Conservation (phyloP, 306 rosid genomes). For the Begonia masoniana region DNA sequence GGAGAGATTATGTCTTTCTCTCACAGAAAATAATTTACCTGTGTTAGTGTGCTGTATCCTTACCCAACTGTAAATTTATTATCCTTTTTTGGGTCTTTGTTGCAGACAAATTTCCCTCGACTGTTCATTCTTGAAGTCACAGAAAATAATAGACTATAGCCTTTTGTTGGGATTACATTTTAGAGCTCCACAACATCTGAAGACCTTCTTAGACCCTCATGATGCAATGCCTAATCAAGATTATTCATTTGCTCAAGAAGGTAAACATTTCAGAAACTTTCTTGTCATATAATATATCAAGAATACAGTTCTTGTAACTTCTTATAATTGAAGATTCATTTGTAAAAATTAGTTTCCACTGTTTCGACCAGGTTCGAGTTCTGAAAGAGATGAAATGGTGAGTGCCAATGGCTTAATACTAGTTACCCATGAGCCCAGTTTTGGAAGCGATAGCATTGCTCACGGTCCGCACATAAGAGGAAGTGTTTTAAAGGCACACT, state of each 20-base stretch:
- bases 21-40: too few species aligned
- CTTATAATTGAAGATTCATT: conserved; percentile 8
- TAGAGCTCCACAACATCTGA: conserved; percentile 87
- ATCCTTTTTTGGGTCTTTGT: conserved; percentile 17
- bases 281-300: neutral
- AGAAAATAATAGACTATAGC: conserved; percentile 82
- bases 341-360: conserved; percentile 5
- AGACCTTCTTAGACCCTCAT: conserved; percentile 39
- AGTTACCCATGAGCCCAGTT: conserved; percentile 83
- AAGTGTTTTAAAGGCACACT: conserved; percentile 57
- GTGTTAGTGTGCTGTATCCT: too few species aligned
- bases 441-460: conserved; percentile 26
- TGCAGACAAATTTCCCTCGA: conserved; percentile 76
- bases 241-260: conserved; percentile 25
- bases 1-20: too few species aligned
- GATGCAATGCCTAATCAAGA: conserved; percentile 19
- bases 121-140: conserved; percentile 82
- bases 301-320: neutral
- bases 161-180: conserved; percentile 90
- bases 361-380: conserved; percentile 30
- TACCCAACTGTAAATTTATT: neutral
- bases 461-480: conserved; percentile 99
- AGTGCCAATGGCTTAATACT: conserved; percentile 54
- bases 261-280: conserved; percentile 17
- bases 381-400: conserved; percentile 32